Evolutionary conservation across 2,329 filamentous ascomycete genomes (phyloP).

Genomic region (Didymosphaeria variabile): DNA sequence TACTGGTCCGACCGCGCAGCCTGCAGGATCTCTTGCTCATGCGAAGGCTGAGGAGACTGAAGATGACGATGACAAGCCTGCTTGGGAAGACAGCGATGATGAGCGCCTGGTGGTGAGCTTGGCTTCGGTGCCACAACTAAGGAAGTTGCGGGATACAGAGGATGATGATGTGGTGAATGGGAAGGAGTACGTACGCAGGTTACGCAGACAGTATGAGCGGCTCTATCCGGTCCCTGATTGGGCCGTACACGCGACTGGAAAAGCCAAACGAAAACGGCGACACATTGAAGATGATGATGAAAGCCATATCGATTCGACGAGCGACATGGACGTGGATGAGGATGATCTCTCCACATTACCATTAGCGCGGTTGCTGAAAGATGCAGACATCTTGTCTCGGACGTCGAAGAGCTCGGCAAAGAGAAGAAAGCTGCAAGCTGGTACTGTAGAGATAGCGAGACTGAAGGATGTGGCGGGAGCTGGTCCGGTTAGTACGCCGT

Average conservation of each 20-base stretch:
- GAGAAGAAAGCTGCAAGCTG: constrained; percentile 79
- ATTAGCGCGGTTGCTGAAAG: constrained; percentile 80
- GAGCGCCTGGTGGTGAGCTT: constrained; percentile 86
- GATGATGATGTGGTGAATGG: constrained; percentile 87
- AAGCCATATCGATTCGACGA: constrained; percentile 61
- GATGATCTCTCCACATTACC: constrained; percentile 73
- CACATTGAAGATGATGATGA: constrained; percentile 50
- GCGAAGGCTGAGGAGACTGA: constrained; percentile 53
- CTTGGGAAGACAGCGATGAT: constrained; percentile 96
- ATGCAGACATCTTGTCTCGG: constrained; percentile 72
- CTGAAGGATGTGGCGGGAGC: constrained; percentile 83
- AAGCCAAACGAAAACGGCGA: constrained; percentile 58
- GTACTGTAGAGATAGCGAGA: constrained; percentile 89
- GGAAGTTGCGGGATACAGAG: constrained; percentile 83
- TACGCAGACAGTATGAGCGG: constrained; percentile 79
- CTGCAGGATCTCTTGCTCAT: constrained; percentile 50
- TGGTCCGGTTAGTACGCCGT: constrained; percentile 66
- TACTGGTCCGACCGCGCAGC: constrained; percentile 62
- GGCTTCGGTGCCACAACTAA: constrained; percentile 75
- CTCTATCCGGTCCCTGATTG: constrained; percentile 70
- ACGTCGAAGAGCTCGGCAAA: constrained; percentile 61
- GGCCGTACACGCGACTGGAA: constrained; percentile 59
- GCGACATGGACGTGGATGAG: constrained; percentile 62
- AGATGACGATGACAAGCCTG: constrained; percentile 59
- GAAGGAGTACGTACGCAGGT: constrained; percentile 80